These are phyloP conservation scores for Dactylellina haptotyla DNA, from an alignment of 2,329 filamentous ascomycete genomes.

Conservation along the genomic window DNA sequence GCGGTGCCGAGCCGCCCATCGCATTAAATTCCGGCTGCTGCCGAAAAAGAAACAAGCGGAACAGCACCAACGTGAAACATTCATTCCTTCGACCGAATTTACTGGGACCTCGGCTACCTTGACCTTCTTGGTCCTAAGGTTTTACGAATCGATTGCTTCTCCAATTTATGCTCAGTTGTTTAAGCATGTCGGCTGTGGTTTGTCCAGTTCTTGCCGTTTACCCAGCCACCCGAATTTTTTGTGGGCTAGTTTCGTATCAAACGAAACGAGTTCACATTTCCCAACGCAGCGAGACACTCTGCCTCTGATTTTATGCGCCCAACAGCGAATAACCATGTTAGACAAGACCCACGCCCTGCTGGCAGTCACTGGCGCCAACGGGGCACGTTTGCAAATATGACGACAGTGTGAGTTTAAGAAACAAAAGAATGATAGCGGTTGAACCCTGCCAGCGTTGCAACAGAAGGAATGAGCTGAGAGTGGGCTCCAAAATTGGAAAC, in stretches of 20 bases:
- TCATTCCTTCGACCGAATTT: not conserved
- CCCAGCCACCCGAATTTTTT: constrained; percentile 2
- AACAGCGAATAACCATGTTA: constrained; percentile 13
- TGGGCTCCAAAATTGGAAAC: not conserved
- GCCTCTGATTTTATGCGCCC: constrained; percentile 10
- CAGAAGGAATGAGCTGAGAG: not conserved
- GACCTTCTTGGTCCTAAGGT: too few species aligned
- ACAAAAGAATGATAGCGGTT: not conserved
- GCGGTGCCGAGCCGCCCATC: not conserved
- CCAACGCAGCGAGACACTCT: not conserved
- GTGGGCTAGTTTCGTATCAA: not conserved
- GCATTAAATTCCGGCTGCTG: constrained; percentile 9
- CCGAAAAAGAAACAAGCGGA: not conserved
- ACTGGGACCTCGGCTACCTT: constrained; percentile 26
- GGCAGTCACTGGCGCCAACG: not conserved
- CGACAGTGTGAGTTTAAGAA: not conserved
- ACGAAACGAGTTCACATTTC: constrained; percentile 22
- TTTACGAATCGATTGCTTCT: too few species aligned
- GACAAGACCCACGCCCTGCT: not conserved
- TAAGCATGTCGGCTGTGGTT: too few species aligned
- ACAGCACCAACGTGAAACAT: constrained; percentile 1
- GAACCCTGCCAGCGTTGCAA: not conserved
- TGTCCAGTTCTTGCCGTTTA: not conserved
- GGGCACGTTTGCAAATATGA: constrained; percentile 2
- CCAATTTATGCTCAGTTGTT: too few species aligned